Evolutionary conservation across 2,329 filamentous ascomycete species (phyloP).

Genomic region (Fusarium transvaalense): DNA sequence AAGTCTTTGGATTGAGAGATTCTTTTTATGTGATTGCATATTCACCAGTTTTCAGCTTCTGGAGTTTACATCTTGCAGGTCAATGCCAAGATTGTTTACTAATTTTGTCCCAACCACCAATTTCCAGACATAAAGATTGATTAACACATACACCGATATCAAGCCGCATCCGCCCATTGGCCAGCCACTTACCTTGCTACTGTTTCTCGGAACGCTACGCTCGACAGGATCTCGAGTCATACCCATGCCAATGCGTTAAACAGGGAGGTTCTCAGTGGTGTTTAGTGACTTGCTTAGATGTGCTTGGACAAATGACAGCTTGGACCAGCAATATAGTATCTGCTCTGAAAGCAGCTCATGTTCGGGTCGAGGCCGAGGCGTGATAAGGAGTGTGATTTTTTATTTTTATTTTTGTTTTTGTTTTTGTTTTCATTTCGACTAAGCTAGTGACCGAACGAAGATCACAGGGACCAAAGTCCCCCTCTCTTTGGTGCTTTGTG

Average conservation of each 20-base stretch:
- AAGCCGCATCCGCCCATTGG: neutral
- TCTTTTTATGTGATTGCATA: neutral
- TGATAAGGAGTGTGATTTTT: constrained; percentile 5
- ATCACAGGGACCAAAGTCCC: constrained; percentile 6
- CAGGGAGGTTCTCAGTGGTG: constrained; percentile 1
- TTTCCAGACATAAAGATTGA: neutral
- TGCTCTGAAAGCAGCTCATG: constrained; percentile 5
- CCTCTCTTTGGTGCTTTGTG: constrained; percentile 20
- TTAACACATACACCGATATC: constrained; percentile 2
- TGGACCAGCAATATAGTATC: constrained; percentile 3
- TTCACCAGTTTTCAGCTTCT: neutral
- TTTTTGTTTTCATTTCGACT: neutral
- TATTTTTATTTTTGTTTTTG: neutral
- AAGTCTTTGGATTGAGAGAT: constrained; percentile 5
- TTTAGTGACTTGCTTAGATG: constrained; percentile 2
- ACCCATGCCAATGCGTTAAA: constrained; percentile 8
- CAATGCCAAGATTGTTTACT: neutral
- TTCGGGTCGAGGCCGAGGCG: constrained; percentile 1
- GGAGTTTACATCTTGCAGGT: neutral
- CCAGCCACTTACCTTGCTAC: neutral
- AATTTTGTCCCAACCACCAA: neutral
- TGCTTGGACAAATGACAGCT: neutral
- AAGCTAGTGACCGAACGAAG: constrained; percentile 7
- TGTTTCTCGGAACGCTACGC: neutral
- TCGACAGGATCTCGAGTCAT: constrained; percentile 2